phyloP scores from a whole-genome alignment of 768 basidiomycete species.

The Glaciozyma martinii region DNA sequence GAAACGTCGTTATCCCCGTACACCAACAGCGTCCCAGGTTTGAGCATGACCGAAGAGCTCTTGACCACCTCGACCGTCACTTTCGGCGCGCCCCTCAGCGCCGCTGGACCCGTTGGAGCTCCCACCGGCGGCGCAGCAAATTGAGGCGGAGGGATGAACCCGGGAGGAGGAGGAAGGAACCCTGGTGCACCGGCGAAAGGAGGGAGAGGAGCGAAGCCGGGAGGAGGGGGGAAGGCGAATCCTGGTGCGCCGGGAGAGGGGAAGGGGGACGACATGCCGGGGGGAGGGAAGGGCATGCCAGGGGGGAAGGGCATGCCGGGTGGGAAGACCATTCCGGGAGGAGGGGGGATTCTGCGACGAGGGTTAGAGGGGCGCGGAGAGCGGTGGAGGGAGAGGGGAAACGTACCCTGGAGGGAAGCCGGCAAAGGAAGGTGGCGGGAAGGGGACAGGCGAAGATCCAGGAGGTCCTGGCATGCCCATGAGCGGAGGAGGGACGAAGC shows the following conservation, averaged over 20 bases:
- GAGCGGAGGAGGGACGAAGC: neutral
- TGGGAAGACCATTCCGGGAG: constrained; percentile 30
- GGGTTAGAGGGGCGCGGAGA: no score
- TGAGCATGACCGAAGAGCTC: constrained; percentile 26
- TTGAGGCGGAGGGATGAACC: constrained; percentile 38
- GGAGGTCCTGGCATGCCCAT: no score
- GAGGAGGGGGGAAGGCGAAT: no score
- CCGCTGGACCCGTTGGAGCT: constrained; percentile 3
- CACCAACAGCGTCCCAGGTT: constrained; percentile 31
- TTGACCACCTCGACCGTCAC: constrained; percentile 12
- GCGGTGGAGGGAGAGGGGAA: no score
- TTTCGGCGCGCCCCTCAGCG: neutral
- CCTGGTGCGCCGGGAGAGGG: no score
- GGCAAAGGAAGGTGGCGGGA: constrained; percentile 13
- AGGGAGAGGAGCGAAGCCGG: no score
- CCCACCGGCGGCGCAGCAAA: constrained; percentile 21
- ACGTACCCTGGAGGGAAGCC: constrained; percentile 3
- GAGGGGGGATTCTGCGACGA: constrained; percentile 22
- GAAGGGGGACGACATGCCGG: constrained; percentile 21
- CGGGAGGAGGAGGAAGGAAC: constrained; percentile 39
- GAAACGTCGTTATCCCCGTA: constrained; percentile 34
- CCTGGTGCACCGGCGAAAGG: neutral
- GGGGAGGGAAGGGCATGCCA: constrained; percentile 24
- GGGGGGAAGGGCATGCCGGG: constrained; percentile 10
- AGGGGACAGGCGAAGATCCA: neutral